Evolutionary conservation across 2,329 filamentous ascomycete genomes (phyloP).

Genomic region (Phialophora verrucosa): DNA sequence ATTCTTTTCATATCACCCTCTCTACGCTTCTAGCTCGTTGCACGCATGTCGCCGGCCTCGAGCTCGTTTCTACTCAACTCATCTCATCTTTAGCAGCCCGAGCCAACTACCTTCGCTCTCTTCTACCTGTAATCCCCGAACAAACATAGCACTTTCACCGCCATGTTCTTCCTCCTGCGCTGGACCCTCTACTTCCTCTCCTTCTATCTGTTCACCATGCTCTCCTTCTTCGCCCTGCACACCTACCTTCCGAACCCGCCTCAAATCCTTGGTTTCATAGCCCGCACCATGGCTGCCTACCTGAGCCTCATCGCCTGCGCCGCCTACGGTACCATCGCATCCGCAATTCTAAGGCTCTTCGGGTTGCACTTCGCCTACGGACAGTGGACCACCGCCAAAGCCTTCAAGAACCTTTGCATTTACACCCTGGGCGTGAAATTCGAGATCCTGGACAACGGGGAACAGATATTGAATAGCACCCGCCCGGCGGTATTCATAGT

Average conservation of each 20-base stretch:
- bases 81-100: conserved; percentile 13
- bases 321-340: conserved; percentile 75
- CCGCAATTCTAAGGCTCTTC: conserved; percentile 70
- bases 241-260: conserved; percentile 47
- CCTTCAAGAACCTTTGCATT: conserved; percentile 81
- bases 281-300: conserved; percentile 55
- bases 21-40: conserved; percentile 1
- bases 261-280: conserved; percentile 49
- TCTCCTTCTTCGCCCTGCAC: conserved; percentile 58
- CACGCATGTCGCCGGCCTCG: conserved; percentile 18
- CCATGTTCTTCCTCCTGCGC: conserved; percentile 42
- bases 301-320: conserved; percentile 58
- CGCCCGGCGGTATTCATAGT: conserved; percentile 89
- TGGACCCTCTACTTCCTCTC: conserved; percentile 53
- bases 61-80: background rate
- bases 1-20: conserved; percentile 5
- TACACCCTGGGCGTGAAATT: conserved; percentile 79
- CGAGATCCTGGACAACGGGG: conserved; percentile 66
- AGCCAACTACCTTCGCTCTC: conserved; percentile 5
- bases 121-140: background rate
- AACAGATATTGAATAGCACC: conserved; percentile 65
- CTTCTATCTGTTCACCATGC: conserved; percentile 68
- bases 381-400: conserved; percentile 82
- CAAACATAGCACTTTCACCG: conserved; percentile 9
- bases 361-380: conserved; percentile 73